Base-by-base conservation (phyloP, 352 stramenopile genomes). In the Elongisporangium senticosum region DNA sequence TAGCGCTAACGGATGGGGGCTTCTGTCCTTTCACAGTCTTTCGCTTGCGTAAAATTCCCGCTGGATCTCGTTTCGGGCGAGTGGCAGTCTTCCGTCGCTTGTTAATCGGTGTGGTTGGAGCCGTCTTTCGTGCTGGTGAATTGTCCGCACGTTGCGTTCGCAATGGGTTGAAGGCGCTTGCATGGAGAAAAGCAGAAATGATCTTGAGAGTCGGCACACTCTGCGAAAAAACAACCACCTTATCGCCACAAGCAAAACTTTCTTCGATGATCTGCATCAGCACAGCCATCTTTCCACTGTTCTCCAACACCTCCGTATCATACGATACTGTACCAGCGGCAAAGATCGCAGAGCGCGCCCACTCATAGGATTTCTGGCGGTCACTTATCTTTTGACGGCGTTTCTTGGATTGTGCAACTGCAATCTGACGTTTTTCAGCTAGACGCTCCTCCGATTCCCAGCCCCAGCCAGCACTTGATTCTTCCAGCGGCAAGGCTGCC, bases 151-250 rank as follows among this genome's bases (percentile, higher is more conserved):
- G 4, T 39, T 39, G 28, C 54, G 51, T 61, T 5, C 49, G 61
- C 17, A 61, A 74, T 39, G 78, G 72, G 59, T 77, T 86, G 48
- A 87, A 87, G 26, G 63, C 51, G 55, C 78, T 87, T 14, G 63
- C 65, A 24, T 67, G 71, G 21, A 96, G 61, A 17, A 94, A 95
- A 8, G 76, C 68, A 5, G 74, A 72, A 21, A 96, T 89, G 14
- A 92, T 65, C 54, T 93, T 88, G 15, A 96, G 69, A 0, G 85
- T 96, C 43, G 81, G 75, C 26, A 96, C 80, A 49, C 85, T 95
- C 59, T 96, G 88, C 7, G 86, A 95, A 53, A 96, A 96, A 7
- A 96, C 81, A 17, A 95, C 81, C 14, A 95, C 75, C 53, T 95
- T 96, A 51, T 96, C 88, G 15, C 78, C 83, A 22, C 77, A 75